Percentiles rank a stretch among this genome's conserved stretches.
Evolutionary conservation across 31 red algal species (phyloP).

Genomic region (Asparagopsis taxiformis): DNA sequence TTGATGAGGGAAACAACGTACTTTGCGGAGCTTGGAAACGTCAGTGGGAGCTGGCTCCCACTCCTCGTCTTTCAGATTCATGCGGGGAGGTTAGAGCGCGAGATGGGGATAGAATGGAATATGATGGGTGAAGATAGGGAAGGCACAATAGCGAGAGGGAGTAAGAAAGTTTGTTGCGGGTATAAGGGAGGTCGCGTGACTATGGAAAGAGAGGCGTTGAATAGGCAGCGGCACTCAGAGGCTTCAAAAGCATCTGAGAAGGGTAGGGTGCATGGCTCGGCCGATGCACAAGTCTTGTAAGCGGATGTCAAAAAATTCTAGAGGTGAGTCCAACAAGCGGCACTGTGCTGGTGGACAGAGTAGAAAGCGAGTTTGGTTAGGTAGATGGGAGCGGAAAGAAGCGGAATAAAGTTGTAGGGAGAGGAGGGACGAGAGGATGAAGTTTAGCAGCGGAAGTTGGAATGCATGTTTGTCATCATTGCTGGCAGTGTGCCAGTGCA

Average conservation of each 20-base stretch:
- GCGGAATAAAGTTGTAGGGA: background rate
- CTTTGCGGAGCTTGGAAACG: background rate
- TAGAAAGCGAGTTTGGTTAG: background rate
- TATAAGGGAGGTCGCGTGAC: background rate
- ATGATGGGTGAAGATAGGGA: background rate
- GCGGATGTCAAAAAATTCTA: background rate
- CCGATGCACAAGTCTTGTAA: background rate
- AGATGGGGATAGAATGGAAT: background rate
- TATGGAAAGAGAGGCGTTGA: background rate
- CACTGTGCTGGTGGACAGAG: background rate
- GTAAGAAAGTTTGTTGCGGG: background rate
- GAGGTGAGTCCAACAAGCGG: background rate
- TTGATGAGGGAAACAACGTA: background rate
- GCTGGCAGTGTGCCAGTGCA: no score
- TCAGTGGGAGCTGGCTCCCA: slow-evolving; percentile 64
- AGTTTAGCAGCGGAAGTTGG: background rate
- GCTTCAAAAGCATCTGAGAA: background rate
- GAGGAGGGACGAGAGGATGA: background rate
- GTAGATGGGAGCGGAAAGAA: background rate
- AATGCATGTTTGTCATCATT: background rate
- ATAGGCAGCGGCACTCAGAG: background rate
- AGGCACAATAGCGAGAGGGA: background rate
- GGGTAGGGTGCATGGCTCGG: slow-evolving; percentile 1
- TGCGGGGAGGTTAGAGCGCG: background rate
- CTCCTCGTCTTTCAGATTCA: slow-evolving; percentile 77